Conservation (phyloP, 2,329 filamentous ascomycete genomes). For the Hymenoscyphus fraxineus region DNA sequence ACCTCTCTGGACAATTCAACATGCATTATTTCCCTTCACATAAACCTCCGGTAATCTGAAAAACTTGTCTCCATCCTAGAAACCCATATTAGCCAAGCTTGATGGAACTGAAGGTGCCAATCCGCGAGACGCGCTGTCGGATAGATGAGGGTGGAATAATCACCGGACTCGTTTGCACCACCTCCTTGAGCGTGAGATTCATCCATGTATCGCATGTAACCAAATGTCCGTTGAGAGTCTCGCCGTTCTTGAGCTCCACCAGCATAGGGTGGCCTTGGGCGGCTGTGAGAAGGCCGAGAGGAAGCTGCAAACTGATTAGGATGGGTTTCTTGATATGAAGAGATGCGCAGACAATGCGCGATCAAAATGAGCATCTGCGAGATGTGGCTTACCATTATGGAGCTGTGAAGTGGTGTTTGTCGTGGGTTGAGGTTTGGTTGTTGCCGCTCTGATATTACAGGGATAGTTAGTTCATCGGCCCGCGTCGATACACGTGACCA, state of each 20-base stretch:
- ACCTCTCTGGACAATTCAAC: conserved; percentile 11
- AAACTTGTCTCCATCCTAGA: conserved; percentile 86
- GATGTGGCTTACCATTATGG: conserved; percentile 18
- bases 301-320: conserved; percentile 49
- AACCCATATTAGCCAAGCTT: conserved; percentile 22
- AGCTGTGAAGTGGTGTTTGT: conserved; percentile 8
- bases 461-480: neutral
- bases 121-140: neutral
- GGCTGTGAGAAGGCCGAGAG: conserved; percentile 82
- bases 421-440: neutral
- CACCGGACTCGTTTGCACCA: conserved; percentile 89
- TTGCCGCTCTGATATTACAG: conserved; percentile 2
- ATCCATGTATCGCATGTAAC: conserved; percentile 99
- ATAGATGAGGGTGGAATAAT: conserved; percentile 23
- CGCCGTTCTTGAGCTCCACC: conserved; percentile 94
- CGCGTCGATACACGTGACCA: neutral
- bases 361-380: neutral
- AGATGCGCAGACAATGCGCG: neutral
- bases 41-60: conserved; percentile 90
- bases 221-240: conserved; percentile 93
- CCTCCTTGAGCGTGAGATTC: conserved; percentile 96
- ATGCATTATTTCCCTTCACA: conserved; percentile 93
- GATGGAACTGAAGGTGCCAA: neutral
- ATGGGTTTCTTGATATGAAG: neutral
- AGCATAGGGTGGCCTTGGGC: conserved; percentile 98